Evolutionary conservation across 1,284 basidiomycete genomes (phyloP).

Genomic region (Fistulina hepatica): DNA sequence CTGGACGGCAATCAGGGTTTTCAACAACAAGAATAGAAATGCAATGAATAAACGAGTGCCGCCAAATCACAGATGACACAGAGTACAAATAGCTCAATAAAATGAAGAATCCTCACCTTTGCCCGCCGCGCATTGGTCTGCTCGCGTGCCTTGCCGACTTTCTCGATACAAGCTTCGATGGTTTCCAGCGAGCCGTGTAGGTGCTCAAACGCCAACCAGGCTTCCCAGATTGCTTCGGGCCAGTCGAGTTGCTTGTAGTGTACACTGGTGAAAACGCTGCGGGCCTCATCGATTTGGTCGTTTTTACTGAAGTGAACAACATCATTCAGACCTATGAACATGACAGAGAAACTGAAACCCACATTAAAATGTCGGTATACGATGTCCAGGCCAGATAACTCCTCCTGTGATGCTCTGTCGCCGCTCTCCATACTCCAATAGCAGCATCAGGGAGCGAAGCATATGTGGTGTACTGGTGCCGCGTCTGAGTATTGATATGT

Average conservation of each 20-base stretch:
- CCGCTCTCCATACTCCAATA: conserved; percentile 48
- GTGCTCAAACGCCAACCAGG: conserved; percentile 81
- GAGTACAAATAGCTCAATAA: conserved; percentile 2
- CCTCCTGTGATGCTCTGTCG: conserved; percentile 54
- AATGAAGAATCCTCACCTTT: conserved; percentile 37
- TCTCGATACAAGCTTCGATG: conserved; percentile 57
- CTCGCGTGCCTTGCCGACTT: conserved; percentile 55
- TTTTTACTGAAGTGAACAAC: conserved; percentile 33
- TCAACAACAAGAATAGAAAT: not conserved
- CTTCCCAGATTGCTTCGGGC: conserved; percentile 87
- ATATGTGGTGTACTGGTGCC: conserved; percentile 35
- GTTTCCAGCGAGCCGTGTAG: conserved; percentile 65
- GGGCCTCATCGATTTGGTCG: conserved; percentile 46
- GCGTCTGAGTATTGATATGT: conserved; percentile 2
- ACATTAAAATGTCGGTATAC: conserved; percentile 63
- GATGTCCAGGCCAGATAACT: conserved; percentile 62
- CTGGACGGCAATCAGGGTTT: conserved; percentile 23
- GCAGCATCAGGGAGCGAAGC: conserved; percentile 41
- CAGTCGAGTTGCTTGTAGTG: conserved; percentile 73
- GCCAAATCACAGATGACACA: no score
- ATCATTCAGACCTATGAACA: not conserved
- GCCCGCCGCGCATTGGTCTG: conserved; percentile 54
- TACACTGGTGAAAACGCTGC: conserved; percentile 54
- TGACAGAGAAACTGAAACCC: conserved; percentile 17
- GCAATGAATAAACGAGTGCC: not conserved